Percentiles rank a stretch among this genome's conserved stretches.
These are phyloP conservation scores for Skeletonema menzelii DNA, from an alignment of 108 stramenopile genomes.

Conservation along the genomic window DNA sequence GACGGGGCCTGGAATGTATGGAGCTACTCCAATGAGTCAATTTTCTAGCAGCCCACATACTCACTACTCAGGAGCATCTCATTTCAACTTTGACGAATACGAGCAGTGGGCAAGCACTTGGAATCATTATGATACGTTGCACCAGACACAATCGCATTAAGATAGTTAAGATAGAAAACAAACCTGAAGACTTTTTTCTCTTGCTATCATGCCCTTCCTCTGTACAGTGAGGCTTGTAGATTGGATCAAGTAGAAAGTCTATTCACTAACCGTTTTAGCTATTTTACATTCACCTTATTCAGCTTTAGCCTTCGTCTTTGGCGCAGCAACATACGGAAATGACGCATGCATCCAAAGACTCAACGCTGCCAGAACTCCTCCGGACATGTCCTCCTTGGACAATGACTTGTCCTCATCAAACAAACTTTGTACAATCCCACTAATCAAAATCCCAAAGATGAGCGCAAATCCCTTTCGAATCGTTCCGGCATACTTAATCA, in stretches of 20 bases:
- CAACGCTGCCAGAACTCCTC: constrained; percentile 73
- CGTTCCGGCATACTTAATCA: constrained; percentile 91
- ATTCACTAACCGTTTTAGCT: not conserved
- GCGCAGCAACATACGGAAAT: constrained; percentile 49
- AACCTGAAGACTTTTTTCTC: no score
- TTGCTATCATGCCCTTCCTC: not conserved
- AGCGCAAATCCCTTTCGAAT: constrained; percentile 91
- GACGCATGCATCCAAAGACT: constrained; percentile 84
- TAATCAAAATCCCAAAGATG: constrained; percentile 84
- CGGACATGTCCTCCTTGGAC: constrained; percentile 60
- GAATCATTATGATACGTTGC: not conserved
- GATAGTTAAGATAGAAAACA: not conserved
- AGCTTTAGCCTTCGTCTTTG: not conserved
- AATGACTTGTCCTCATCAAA: constrained; percentile 38
- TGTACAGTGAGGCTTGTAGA: not conserved
- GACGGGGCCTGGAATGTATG: not conserved
- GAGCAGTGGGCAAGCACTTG: constrained; percentile 19
- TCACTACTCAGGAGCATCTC: not conserved
- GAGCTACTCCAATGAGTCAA: not conserved
- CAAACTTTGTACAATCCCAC: constrained; percentile 66
- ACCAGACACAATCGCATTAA: not conserved
- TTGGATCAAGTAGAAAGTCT: not conserved
- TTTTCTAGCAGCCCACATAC: not conserved
- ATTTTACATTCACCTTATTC: not conserved
- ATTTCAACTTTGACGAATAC: constrained; percentile 11